Evolutionary conservation across 2,329 filamentous ascomycete species (phyloP).

Genomic region (Aureobasidium sp.): DNA sequence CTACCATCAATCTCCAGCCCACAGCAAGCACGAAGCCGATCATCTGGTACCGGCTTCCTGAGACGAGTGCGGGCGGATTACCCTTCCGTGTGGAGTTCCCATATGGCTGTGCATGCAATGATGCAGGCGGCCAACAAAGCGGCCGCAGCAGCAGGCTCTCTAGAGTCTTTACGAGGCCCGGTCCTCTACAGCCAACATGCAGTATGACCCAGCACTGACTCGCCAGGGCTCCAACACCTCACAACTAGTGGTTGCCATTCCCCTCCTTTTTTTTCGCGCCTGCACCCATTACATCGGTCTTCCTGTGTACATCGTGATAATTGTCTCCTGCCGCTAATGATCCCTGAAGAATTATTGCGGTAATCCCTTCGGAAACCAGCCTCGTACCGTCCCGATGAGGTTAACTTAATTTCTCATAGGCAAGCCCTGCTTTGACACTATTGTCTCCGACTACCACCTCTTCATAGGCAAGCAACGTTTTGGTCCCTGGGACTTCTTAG

Average conservation of each 20-base stretch:
- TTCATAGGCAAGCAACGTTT: background rate
- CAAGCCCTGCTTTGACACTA: slow-evolving; percentile 8
- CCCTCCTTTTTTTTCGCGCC: background rate
- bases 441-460: slow-evolving; percentile 2
- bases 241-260: slow-evolving; percentile 3
- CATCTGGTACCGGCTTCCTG: background rate
- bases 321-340: slow-evolving; percentile 5
- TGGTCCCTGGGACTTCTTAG: background rate
- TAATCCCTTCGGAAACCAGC: slow-evolving; percentile 8
- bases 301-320: slow-evolving; percentile 3
- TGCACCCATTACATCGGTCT: background rate
- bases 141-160: slow-evolving; percentile 8
- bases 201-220: background rate
- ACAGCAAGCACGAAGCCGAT: slow-evolving; percentile 8
- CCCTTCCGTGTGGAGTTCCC: slow-evolving; percentile 8
- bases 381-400: slow-evolving; percentile 12
- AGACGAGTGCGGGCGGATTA: slow-evolving; percentile 6
- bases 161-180: slow-evolving; percentile 2
- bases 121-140: slow-evolving; percentile 11
- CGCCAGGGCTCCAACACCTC: background rate
- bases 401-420: slow-evolving; percentile 9
- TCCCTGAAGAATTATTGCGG: slow-evolving; percentile 2
- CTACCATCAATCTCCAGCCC: slow-evolving; percentile 1
- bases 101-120: slow-evolving; percentile 1
- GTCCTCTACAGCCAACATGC: slow-evolving; percentile 6